Base-by-base conservation (phyloP, 768 basidiomycete genomes). In the Tricholoma saponaceum region DNA sequence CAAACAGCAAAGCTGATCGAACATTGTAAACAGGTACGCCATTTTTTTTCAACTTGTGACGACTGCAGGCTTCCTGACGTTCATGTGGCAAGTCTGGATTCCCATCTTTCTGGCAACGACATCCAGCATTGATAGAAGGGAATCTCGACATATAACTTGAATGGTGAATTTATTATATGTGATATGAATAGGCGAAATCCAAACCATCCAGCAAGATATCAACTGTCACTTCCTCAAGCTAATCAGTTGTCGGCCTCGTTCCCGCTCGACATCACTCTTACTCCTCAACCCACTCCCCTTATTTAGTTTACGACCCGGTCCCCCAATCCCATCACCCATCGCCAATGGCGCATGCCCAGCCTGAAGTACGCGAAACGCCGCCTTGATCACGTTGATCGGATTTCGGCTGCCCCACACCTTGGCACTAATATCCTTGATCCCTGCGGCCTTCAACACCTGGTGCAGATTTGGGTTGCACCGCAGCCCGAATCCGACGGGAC, bases 381-480 rank as follows among this genome's bases (percentile, higher is more conserved):
- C 85, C 75, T 97, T 96, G 76, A 95, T 84, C 41, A 96, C 92
- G 70, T 89, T 84, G 62, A 90, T 76, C 35, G 81, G 84, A 72
- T 96, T 98, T 62, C 90, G 78, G 66, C 91, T 95, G 14, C 96
- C 95, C 85, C 92, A 91, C 18, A 98, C 90, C 73, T 97, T 98
- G 28, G 92, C 96, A 63, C 91, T 94, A 43, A 91, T 81, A 73
- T 99, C 96, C 70, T 92, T 90, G 74, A 99, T 90, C 10, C 96
- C 97, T 0, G 95, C 95, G 0, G 95, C 94, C 62, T 92, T 90
- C 66, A 95, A 80, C 41, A 99, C 82, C 66, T 87, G 84, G 71
- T 99, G 95, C 54, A 99, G 74, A 66, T 86, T 83, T 1, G 93
- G 95, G 65, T 95, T 93, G 68, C 91, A 92, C 57, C 87, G 80